A percentile compares a stretch with the other conserved stretches of the same genome.
Conservation (phyloP, 192 early-diverging fungal genomes). For the Dispira simplex region DNA sequence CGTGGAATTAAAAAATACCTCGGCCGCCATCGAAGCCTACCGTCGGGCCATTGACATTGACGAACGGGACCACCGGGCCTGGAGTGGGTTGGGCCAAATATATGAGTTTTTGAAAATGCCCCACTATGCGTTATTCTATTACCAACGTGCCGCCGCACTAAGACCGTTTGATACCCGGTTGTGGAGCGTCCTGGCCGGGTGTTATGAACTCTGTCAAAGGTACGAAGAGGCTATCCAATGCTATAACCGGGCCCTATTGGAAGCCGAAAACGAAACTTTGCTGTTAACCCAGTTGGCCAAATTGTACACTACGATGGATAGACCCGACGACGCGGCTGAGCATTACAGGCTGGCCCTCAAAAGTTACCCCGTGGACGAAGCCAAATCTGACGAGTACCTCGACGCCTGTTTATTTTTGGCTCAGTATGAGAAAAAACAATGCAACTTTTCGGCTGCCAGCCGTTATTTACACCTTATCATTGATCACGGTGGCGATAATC, state of each 20-base stretch:
- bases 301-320: constrained; percentile 37
- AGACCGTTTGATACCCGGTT: constrained; percentile 75
- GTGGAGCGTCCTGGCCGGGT: constrained; percentile 64
- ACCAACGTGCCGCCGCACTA: constrained; percentile 51
- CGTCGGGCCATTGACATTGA: constrained; percentile 70
- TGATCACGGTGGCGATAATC: constrained; percentile 14
- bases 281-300: constrained; percentile 38
- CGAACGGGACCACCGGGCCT: constrained; percentile 68
- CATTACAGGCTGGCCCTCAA: constrained; percentile 34
- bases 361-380: constrained; percentile 15
- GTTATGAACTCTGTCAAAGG: constrained; percentile 42
- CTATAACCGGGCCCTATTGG: constrained; percentile 53
- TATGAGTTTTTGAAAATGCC: constrained; percentile 77
- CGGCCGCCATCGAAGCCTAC: constrained; percentile 83
- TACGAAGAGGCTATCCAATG: constrained; percentile 49
- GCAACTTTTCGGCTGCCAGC: constrained; percentile 15
- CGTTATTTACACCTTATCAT: constrained; percentile 23
- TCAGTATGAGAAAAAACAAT: constrained; percentile 20
- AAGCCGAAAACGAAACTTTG: constrained; percentile 39
- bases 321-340: constrained; percentile 33
- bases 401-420: constrained; percentile 26
- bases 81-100: constrained; percentile 83
- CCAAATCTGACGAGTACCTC: constrained; percentile 19
- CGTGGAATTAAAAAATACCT: constrained; percentile 76
- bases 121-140: constrained; percentile 70